These are phyloP conservation scores for Inga leiocalycina DNA, from an alignment of 306 rosid genomes.

Conservation along the genomic window DNA sequence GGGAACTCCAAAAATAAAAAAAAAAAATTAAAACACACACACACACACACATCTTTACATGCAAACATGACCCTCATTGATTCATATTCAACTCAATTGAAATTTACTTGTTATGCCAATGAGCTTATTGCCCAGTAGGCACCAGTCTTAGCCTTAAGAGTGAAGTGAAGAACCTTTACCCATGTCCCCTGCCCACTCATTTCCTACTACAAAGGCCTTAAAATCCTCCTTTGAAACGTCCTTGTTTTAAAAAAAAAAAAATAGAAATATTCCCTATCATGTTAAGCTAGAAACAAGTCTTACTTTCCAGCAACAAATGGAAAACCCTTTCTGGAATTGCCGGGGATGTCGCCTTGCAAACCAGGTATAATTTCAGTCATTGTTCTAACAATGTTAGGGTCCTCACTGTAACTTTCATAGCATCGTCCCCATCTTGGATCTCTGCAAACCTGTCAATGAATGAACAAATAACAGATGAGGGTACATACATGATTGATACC, in stretches of 20 bases:
- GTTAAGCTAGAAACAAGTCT: constrained; percentile 36
- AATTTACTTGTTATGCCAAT: neutral
- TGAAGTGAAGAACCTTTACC: neutral
- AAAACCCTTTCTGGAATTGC: constrained; percentile 61
- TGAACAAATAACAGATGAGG: constrained; percentile 20
- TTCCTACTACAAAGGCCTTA: neutral
- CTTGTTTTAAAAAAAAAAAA: neutral
- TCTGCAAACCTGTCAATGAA: constrained; percentile 76
- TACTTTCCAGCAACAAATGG: constrained; percentile 96
- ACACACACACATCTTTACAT: neutral
- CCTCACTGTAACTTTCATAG: constrained; percentile 97
- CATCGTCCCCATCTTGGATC: constrained; percentile 99
- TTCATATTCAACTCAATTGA: neutral
- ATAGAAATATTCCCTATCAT: neutral
- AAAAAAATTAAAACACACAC: neutral
- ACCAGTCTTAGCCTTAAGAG: neutral
- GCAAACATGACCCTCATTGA: neutral
- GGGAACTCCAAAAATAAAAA: neutral
- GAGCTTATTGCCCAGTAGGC: neutral
- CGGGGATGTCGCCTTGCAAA: constrained; percentile 87
- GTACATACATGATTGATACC: neutral
- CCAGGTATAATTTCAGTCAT: constrained; percentile 98
- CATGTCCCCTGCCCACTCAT: neutral
- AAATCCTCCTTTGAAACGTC: neutral
- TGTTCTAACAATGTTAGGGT: constrained; percentile 64